Evolutionary conservation across 2,329 filamentous ascomycete genomes (phyloP).

Genomic region (Sporothrix mexicana): DNA sequence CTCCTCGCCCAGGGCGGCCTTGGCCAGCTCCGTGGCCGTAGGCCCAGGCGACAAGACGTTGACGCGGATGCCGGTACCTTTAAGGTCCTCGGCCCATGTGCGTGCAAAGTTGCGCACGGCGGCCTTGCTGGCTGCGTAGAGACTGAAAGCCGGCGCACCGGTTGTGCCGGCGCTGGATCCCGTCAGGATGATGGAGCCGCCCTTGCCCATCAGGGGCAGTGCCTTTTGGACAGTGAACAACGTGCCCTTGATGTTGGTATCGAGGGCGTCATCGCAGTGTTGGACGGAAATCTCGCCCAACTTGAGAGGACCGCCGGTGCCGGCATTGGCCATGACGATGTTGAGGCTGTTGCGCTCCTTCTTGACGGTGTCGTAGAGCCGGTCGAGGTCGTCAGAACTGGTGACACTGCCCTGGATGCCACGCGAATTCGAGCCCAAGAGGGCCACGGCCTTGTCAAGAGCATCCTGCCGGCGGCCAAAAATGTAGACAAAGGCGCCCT

Average conservation of each 20-base stretch:
- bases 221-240: conserved; percentile 50
- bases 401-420: conserved; percentile 32
- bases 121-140: conserved; percentile 35
- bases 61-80: conserved; percentile 33
- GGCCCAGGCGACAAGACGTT: conserved; percentile 35
- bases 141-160: conserved; percentile 26
- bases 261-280: conserved; percentile 62
- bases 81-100: conserved; percentile 32
- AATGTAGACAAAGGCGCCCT: conserved; percentile 66
- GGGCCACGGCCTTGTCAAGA: conserved; percentile 46
- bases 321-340: conserved; percentile 80
- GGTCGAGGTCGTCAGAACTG: conserved; percentile 30
- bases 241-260: conserved; percentile 72
- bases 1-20: conserved; percentile 31
- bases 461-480: conserved; percentile 59
- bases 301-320: conserved; percentile 65
- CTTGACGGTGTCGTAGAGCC: conserved; percentile 32
- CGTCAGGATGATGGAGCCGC: conserved; percentile 34
- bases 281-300: conserved; percentile 60
- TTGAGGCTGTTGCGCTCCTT: conserved; percentile 41
- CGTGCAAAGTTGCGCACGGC: conserved; percentile 34
- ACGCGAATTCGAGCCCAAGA: conserved; percentile 40
- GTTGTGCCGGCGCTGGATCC: conserved; percentile 36
- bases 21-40: conserved; percentile 35
- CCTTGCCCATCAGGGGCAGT: conserved; percentile 33